Conservation (phyloP, 1,139 yeast genomes). For the Eremothecium cymbalariae region DNA sequence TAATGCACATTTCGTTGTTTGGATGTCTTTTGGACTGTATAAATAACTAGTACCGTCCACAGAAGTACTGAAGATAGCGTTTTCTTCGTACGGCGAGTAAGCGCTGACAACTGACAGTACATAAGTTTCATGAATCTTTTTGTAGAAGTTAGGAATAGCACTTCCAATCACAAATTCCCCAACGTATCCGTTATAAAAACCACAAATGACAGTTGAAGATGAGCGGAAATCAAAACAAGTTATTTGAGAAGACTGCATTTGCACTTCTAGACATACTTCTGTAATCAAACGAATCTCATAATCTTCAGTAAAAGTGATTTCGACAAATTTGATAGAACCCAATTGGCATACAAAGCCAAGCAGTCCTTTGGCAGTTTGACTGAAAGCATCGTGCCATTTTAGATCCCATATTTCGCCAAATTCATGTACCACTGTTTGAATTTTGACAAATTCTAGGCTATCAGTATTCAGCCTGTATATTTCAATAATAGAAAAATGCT, state of each 20-base stretch:
- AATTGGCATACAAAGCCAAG: slow-evolving; percentile 54
- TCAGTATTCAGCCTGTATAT: slow-evolving; percentile 40
- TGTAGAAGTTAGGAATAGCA: slow-evolving; percentile 41
- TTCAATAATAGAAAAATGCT: slow-evolving; percentile 39
- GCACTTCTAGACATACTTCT: slow-evolving; percentile 24
- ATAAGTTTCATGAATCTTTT: slow-evolving; percentile 44
- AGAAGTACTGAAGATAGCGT: slow-evolving; percentile 41
- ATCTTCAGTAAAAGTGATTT: slow-evolving; percentile 28
- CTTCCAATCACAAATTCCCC: slow-evolving; percentile 49
- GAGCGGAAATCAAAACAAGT: slow-evolving; percentile 51
- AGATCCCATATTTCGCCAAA: slow-evolving; percentile 51
- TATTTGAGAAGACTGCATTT: slow-evolving; percentile 33
- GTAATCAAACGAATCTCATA: slow-evolving; percentile 28
- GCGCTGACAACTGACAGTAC: slow-evolving; percentile 41
- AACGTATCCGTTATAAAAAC: slow-evolving; percentile 57
- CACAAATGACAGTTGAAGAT: slow-evolving; percentile 45
- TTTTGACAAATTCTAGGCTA: slow-evolving; percentile 25
- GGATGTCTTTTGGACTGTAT: slow-evolving; percentile 39
- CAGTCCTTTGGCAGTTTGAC: slow-evolving; percentile 33
- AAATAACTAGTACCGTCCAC: slow-evolving; percentile 39
- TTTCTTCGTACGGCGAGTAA: slow-evolving; percentile 35
- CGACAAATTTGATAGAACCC: slow-evolving; percentile 52
- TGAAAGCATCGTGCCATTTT: slow-evolving; percentile 41
- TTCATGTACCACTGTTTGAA: slow-evolving; percentile 36
- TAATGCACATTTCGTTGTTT: slow-evolving; percentile 32